Conservation (phyloP, 257 asterid species). For the Leonotis leonurus region DNA sequence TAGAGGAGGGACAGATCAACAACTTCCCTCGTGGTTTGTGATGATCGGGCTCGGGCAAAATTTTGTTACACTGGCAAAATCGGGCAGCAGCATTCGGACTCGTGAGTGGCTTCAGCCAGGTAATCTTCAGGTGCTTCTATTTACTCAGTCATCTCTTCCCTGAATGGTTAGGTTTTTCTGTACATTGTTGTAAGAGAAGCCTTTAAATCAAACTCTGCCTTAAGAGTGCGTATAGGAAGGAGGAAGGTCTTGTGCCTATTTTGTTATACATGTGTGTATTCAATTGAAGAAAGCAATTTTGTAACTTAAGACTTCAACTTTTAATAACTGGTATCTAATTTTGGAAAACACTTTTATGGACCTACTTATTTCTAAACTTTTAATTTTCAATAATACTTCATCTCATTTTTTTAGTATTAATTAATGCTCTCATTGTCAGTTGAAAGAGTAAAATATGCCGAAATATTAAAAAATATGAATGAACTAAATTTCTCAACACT, state of each 20-base stretch:
- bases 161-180: conserved; percentile 27
- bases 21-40: conserved; percentile 72
- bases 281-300: conserved; percentile 13
- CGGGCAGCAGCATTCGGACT: too few relatives aligned
- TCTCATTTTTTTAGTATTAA: too few relatives aligned
- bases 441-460: too few relatives aligned
- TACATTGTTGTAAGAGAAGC: conserved; percentile 37
- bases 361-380: not conserved
- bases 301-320: conserved; percentile 5
- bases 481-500: not conserved
- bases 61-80: too few relatives aligned
- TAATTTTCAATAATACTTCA: too few relatives aligned
- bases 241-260: too few relatives aligned
- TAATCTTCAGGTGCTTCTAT: conserved; percentile 15
- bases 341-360: not conserved
- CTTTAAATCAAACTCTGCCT: conserved; percentile 25
- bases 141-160: conserved; percentile 15
- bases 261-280: conserved; percentile 4
- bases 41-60: too few relatives aligned
- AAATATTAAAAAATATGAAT: not conserved
- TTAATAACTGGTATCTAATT: not conserved
- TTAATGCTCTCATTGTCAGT: too few relatives aligned
- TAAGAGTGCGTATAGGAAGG: conserved; percentile 24
- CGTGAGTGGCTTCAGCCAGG: conserved; percentile 15
- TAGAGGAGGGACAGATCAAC: conserved; percentile 88